These are phyloP conservation scores for Monilinia fructigena DNA, from an alignment of 2,329 filamentous ascomycete species.

Conservation along the genomic window DNA sequence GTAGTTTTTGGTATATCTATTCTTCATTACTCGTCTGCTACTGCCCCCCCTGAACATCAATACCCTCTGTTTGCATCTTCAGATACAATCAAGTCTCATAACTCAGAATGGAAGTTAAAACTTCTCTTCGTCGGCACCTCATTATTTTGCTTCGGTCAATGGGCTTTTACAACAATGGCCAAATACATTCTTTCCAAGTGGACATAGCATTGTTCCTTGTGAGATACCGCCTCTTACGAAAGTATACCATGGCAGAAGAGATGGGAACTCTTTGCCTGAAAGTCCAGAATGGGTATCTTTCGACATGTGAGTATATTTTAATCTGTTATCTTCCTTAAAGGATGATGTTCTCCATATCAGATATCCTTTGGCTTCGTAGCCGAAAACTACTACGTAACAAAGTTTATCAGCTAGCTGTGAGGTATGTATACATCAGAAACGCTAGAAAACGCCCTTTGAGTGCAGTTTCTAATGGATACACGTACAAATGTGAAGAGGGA, in stretches of 20 bases:
- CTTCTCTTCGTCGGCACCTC: constrained; percentile 49
- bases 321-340: background rate
- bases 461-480: background rate
- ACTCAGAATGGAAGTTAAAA: constrained; percentile 43
- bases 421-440: background rate
- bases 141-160: constrained; percentile 50
- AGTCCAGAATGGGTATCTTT: constrained; percentile 54
- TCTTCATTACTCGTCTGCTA: background rate
- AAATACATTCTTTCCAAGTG: constrained; percentile 53
- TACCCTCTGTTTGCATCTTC: background rate
- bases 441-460: background rate
- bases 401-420: background rate
- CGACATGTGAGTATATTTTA: constrained; percentile 43
- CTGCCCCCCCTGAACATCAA: background rate
- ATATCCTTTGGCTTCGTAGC: background rate
- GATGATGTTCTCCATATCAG: no score
- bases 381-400: background rate
- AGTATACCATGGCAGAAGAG: constrained; percentile 50
- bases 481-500: background rate
- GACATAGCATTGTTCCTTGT: constrained; percentile 49
- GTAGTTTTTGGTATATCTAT: background rate
- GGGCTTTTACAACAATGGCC: constrained; percentile 51
- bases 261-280: constrained; percentile 43
- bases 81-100: background rate
- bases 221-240: constrained; percentile 48